These are phyloP conservation scores for Podospora tetraspora DNA, from an alignment of 495 filamentous ascomycete genomes.

Conservation along the genomic window DNA sequence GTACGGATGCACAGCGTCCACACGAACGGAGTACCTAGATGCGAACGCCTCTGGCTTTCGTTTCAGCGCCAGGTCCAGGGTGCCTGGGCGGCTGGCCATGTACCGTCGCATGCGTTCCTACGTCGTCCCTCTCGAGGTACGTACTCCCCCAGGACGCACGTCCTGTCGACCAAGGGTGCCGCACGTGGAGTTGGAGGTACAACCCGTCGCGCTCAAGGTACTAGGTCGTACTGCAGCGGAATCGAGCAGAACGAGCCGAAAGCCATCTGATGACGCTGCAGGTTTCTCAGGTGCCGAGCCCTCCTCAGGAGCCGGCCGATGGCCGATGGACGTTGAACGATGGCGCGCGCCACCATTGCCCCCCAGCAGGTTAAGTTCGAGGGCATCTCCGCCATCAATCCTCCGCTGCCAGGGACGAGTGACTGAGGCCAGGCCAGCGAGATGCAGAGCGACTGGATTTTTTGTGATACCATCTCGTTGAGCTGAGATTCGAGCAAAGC, in stretches of 20 bases:
- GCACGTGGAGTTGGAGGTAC: conserved; percentile 22
- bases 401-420: neutral
- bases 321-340: neutral
- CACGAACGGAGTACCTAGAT: neutral
- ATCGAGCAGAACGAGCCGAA: conserved; percentile 1
- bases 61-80: conserved; percentile 31
- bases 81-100: conserved; percentile 18
- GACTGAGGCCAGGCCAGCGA: neutral
- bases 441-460: neutral
- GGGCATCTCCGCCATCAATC: neutral
- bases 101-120: neutral
- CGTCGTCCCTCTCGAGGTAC: conserved; percentile 8
- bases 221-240: conserved; percentile 20
- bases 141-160: conserved; percentile 21
- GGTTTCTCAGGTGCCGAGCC: neutral
- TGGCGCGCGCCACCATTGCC: neutral
- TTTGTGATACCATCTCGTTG: too few species aligned
- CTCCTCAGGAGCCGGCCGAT: neutral
- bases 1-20: neutral
- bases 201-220: conserved; percentile 24
- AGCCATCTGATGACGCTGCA: neutral
- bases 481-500: neutral
- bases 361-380: neutral
- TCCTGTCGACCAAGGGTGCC: conserved; percentile 20
- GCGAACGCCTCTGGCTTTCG: conserved; percentile 15